phyloP scores from a whole-genome alignment of 352 stramenopile species.

The Globisporangium irregulare region DNA sequence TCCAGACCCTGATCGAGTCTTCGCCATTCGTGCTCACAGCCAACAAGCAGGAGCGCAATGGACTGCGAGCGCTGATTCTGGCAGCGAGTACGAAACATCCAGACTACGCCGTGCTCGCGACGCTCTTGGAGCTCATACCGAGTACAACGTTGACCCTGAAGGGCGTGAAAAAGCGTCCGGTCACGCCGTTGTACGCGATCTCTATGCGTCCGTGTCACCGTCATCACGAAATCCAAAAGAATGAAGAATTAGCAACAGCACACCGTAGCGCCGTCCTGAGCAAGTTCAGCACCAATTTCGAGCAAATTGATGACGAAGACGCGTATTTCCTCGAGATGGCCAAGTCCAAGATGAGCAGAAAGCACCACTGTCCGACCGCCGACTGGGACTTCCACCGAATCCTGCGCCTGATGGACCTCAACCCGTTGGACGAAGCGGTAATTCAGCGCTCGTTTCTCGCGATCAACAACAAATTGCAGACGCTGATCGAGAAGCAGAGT shows the following conservation, averaged over 20 bases:
- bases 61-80: conserved; percentile 42
- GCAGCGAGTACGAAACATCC: conserved; percentile 29
- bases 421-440: conserved; percentile 59
- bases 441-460: conserved; percentile 54
- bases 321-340: conserved; percentile 55
- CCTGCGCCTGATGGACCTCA: conserved; percentile 48
- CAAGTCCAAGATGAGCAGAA: conserved; percentile 45
- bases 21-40: conserved; percentile 30
- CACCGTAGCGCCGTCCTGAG: conserved; percentile 18
- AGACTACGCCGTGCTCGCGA: conserved; percentile 30
- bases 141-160: conserved; percentile 16
- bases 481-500: conserved; percentile 17
- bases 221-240: conserved; percentile 1
- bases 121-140: conserved; percentile 37
- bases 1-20: conserved; percentile 28
- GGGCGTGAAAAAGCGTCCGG: conserved; percentile 4
- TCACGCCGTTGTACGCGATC: conserved; percentile 55
- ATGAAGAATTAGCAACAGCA: neutral
- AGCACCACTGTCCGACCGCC: conserved; percentile 49
- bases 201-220: conserved; percentile 33
- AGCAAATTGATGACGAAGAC: conserved; percentile 51
- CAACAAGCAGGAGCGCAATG: conserved; percentile 33
- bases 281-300: conserved; percentile 39
- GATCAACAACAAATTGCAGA: conserved; percentile 53
- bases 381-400: conserved; percentile 52